Evolutionary conservation across 169 alveolate species (phyloP).

Genomic region (Plasmodium sp.): DNA sequence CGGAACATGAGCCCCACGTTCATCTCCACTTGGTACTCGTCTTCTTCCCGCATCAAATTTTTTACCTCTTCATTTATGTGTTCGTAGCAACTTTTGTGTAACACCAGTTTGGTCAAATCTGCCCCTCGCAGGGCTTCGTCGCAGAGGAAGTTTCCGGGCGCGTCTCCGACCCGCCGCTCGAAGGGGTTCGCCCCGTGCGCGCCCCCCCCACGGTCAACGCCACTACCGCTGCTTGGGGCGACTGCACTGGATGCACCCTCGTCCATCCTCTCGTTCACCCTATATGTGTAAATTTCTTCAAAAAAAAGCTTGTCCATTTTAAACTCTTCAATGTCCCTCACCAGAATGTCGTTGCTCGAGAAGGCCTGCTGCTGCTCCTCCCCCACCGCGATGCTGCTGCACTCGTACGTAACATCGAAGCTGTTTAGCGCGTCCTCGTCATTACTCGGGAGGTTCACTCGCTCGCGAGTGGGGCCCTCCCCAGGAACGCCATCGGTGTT

Average conservation of each 20-base stretch:
- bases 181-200: background rate
- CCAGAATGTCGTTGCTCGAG: constrained; percentile 8
- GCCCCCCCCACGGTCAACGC: background rate
- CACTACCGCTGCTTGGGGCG: background rate
- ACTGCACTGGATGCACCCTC: background rate
- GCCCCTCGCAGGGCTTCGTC: background rate
- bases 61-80: constrained; percentile 33
- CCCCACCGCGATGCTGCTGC: background rate
- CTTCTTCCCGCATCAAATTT: constrained; percentile 25
- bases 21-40: constrained; percentile 30
- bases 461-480: background rate
- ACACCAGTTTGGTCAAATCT: constrained; percentile 39
- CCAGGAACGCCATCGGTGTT: background rate
- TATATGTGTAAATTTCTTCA: constrained; percentile 47
- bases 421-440: background rate
- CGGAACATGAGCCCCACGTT: constrained; percentile 36
- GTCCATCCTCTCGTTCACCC: constrained; percentile 24
- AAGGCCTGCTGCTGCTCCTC: background rate
- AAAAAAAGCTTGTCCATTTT: constrained; percentile 35
- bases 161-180: background rate
- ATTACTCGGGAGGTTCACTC: constrained; percentile 15
- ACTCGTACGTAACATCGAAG: background rate
- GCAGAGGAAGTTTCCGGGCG: background rate
- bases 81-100: constrained; percentile 32
- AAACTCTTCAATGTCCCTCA: constrained; percentile 40